A percentile compares a stretch with the other conserved stretches of the same genome.
phyloP scores from a whole-genome alignment of 257 asterid species.

The Solanum bulbocastanum region DNA sequence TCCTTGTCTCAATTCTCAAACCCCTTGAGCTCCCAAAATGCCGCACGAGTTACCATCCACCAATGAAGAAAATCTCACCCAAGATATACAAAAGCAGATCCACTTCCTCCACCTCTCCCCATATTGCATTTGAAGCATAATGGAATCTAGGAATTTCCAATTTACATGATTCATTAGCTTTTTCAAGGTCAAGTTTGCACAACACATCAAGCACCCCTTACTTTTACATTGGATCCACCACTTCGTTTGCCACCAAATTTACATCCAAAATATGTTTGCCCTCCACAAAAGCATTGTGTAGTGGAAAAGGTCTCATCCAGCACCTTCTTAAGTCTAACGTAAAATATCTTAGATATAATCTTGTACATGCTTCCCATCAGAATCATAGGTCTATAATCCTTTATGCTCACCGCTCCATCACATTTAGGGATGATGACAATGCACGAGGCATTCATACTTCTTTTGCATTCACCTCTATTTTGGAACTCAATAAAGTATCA shows the following conservation, averaged over 20 bases:
- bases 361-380: not conserved
- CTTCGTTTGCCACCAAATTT: not conserved
- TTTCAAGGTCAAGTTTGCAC: not conserved
- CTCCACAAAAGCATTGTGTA: not conserved
- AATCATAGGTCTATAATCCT: not conserved
- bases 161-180: not conserved
- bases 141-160: not conserved
- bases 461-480: not conserved
- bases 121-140: not conserved
- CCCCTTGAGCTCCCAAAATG: not conserved
- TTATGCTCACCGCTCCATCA: not conserved
- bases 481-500: not conserved
- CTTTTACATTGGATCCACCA: not conserved
- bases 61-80: not conserved
- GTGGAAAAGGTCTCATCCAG: not conserved
- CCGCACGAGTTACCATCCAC: not conserved
- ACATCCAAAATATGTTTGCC: not conserved
- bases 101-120: not conserved
- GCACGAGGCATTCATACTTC: not conserved
- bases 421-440: not conserved
- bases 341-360: not conserved
- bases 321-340: not conserved
- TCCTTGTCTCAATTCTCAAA: not conserved
- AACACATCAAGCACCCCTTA: not conserved
- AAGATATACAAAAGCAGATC: not conserved